phyloP scores from a whole-genome alignment of 371 early-diverging fungal genomes.

The Nematocida minor region DNA sequence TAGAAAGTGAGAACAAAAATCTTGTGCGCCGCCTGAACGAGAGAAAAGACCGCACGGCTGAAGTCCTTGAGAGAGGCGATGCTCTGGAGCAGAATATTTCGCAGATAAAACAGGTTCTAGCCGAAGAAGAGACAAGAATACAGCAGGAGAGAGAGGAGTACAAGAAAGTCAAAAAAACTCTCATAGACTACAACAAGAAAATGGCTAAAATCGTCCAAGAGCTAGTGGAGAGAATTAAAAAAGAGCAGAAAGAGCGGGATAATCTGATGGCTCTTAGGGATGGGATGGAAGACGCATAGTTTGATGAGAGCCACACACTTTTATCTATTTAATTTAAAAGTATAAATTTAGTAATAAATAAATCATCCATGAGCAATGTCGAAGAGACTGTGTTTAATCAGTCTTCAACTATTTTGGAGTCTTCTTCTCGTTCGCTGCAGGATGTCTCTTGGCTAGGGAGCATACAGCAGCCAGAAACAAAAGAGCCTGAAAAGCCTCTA shows the following conservation, averaged over 20 bases:
- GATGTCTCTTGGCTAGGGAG: constrained; percentile 41
- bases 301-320: no score
- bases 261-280: neutral
- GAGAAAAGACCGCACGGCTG: neutral
- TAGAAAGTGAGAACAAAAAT: neutral
- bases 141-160: constrained; percentile 22
- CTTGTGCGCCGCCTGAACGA: constrained; percentile 8
- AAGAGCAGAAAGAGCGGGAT: constrained; percentile 34
- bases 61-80: constrained; percentile 12
- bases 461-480: neutral
- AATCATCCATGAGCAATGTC: neutral
- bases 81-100: constrained; percentile 24
- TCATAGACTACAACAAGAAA: constrained; percentile 32
- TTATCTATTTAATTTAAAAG: neutral
- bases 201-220: constrained; percentile 42
- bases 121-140: constrained; percentile 29
- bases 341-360: neutral
- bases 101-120: constrained; percentile 31
- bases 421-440: constrained; percentile 35
- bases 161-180: constrained; percentile 1
- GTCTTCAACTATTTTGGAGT: neutral
- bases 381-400: neutral
- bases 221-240: constrained; percentile 28
- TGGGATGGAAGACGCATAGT: no score
- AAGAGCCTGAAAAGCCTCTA: neutral